These are phyloP conservation scores for Ustulina deusta DNA, from an alignment of 2,329 filamentous ascomycete species.

Conservation along the genomic window DNA sequence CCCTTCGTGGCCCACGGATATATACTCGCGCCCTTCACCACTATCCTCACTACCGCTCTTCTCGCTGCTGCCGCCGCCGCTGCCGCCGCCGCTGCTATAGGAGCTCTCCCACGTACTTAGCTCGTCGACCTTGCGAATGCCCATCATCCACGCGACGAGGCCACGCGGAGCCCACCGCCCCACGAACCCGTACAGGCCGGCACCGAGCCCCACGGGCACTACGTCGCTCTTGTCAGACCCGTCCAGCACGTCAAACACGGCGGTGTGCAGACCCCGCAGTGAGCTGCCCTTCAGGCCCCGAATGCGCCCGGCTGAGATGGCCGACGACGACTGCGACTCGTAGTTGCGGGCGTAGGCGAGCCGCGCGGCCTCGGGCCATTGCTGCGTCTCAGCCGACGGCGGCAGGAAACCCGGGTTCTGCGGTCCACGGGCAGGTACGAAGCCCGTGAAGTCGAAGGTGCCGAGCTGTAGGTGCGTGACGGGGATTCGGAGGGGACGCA, in stretches of 20 bases:
- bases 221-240: conserved; percentile 70
- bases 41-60: conserved; percentile 46
- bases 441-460: conserved; percentile 84
- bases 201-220: conserved; percentile 86
- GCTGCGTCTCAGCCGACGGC: conserved; percentile 64
- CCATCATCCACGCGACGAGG: conserved; percentile 94
- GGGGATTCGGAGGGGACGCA: conserved; percentile 78
- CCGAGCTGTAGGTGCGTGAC: conserved; percentile 92
- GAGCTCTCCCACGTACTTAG: conserved; percentile 66
- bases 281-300: conserved; percentile 75
- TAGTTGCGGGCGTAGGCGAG: conserved; percentile 73
- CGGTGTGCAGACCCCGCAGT: conserved; percentile 82
- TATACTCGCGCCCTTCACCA: conserved; percentile 48
- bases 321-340: conserved; percentile 65
- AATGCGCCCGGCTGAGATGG: conserved; percentile 67
- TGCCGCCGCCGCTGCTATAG: conserved; percentile 48
- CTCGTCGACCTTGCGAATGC: conserved; percentile 73
- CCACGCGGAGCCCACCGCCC: conserved; percentile 82
- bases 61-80: conserved; percentile 47
- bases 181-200: conserved; percentile 85
- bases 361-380: conserved; percentile 73
- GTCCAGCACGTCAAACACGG: conserved; percentile 90
- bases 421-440: conserved; percentile 59
- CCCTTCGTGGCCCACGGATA: conserved; percentile 55
- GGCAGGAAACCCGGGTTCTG: conserved; percentile 56